phyloP scores from a whole-genome alignment of 768 basidiomycete genomes.

The Pleurotus salmoneostramineus region DNA sequence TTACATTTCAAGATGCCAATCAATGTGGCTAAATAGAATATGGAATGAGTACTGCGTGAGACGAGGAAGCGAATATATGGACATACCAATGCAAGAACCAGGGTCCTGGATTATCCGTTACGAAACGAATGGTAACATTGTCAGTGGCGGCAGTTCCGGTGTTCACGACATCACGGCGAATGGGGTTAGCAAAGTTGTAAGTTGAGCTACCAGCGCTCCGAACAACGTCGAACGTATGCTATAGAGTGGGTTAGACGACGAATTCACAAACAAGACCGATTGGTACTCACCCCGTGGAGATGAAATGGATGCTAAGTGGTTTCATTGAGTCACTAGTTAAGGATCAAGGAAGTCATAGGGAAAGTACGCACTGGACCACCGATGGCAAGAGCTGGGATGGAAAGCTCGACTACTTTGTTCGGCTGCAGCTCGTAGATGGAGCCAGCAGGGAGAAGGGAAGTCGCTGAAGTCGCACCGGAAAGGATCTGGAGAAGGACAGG shows the following conservation, averaged over 20 bases:
- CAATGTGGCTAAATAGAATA: constrained; percentile 36
- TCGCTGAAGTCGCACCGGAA: constrained; percentile 27
- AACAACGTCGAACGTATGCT: constrained; percentile 37
- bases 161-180: constrained; percentile 29
- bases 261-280: neutral
- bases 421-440: constrained; percentile 28
- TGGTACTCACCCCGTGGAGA: constrained; percentile 33
- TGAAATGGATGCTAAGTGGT: constrained; percentile 35
- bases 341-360: neutral
- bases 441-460: constrained; percentile 21
- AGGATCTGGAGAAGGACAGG: constrained; percentile 46
- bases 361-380: constrained; percentile 15
- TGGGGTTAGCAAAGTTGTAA: constrained; percentile 39
- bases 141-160: constrained; percentile 24
- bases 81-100: constrained; percentile 34
- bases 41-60: neutral
- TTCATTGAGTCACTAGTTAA: no score
- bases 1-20: constrained; percentile 45
- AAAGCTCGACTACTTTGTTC: constrained; percentile 35
- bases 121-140: constrained; percentile 45
- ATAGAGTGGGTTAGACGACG: neutral
- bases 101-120: constrained; percentile 47
- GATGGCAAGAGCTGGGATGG: constrained; percentile 22
- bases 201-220: constrained; percentile 31
- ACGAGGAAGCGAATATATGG: neutral